These are phyloP conservation scores for Allodekkera sacchari DNA, from an alignment of 805 yeast species.

Conservation along the genomic window DNA sequence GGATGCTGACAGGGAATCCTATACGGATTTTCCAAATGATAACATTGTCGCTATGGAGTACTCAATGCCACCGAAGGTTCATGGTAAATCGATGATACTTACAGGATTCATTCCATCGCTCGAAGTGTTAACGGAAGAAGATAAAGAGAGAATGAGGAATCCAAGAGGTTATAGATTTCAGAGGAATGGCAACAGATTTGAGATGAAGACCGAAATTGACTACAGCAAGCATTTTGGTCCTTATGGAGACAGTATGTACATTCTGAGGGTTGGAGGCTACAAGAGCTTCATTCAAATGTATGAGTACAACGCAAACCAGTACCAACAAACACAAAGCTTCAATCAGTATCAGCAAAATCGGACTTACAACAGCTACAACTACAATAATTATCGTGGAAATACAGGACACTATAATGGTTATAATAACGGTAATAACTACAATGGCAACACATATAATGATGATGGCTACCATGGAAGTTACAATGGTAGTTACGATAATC, in stretches of 20 bases:
- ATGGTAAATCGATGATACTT: constrained; percentile 75
- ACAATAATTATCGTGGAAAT: constrained; percentile 10
- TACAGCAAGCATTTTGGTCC: constrained; percentile 43
- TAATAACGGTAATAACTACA: constrained; percentile 8
- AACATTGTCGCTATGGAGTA: constrained; percentile 40
- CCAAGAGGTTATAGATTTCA: constrained; percentile 31
- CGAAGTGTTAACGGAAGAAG: constrained; percentile 57
- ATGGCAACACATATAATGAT: constrained; percentile 1
- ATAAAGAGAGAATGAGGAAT: constrained; percentile 51
- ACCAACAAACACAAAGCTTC: constrained; percentile 13
- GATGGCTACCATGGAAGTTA: constrained; percentile 15
- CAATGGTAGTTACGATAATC: constrained; percentile 11
- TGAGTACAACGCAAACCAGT: constrained; percentile 18
- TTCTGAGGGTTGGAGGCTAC: constrained; percentile 44
- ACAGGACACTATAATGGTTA: constrained; percentile 13
- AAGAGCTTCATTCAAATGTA: constrained; percentile 32
- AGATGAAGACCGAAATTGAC: constrained; percentile 21
- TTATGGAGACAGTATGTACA: constrained; percentile 34
- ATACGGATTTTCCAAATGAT: constrained; percentile 34
- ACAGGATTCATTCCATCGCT: constrained; percentile 66
- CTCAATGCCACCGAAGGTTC: constrained; percentile 48
- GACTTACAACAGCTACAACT: constrained; percentile 10
- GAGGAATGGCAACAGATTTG: constrained; percentile 12
- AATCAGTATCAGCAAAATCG: constrained; percentile 11
- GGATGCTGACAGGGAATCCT: constrained; percentile 18